These are phyloP conservation scores for Aspergillus saccharolyticus DNA, from an alignment of 495 filamentous ascomycete genomes.

Conservation along the genomic window DNA sequence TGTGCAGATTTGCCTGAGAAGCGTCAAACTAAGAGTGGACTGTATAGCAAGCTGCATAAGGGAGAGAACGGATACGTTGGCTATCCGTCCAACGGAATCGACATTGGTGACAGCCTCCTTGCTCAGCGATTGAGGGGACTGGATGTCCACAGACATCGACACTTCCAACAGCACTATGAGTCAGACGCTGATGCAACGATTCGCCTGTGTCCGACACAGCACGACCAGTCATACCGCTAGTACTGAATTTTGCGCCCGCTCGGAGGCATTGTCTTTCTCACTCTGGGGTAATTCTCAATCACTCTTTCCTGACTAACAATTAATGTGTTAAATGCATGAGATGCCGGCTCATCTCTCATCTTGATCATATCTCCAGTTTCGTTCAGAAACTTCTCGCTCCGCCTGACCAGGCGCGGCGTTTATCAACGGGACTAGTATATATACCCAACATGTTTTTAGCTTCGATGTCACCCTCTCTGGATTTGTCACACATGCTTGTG, in stretches of 20 bases:
- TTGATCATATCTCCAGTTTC: neutral
- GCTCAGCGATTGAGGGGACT: constrained; percentile 49
- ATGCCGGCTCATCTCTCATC: constrained; percentile 12
- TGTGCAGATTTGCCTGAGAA: constrained; percentile 2
- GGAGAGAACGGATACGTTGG: constrained; percentile 64
- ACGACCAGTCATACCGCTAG: neutral
- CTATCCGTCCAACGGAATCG: constrained; percentile 45
- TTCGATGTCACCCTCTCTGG: neutral
- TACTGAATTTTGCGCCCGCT: neutral
- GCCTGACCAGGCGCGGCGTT: constrained; percentile 1
- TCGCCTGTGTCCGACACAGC: neutral
- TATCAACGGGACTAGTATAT: neutral
- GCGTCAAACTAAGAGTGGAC: constrained; percentile 17
- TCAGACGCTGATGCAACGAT: neutral
- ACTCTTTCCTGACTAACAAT: neutral
- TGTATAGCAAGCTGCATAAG: constrained; percentile 63
- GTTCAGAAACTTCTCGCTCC: no score
- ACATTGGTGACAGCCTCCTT: constrained; percentile 49
- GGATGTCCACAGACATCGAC: constrained; percentile 36
- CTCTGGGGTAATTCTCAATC: neutral
- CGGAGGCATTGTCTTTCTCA: neutral
- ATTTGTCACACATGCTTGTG: neutral
- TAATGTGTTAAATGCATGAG: constrained; percentile 1
- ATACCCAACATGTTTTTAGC: constrained; percentile 3
- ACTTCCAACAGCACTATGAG: neutral